Evolutionary conservation across 2,329 filamentous ascomycete species (phyloP).

Genomic region (Colletotrichum costaricense): DNA sequence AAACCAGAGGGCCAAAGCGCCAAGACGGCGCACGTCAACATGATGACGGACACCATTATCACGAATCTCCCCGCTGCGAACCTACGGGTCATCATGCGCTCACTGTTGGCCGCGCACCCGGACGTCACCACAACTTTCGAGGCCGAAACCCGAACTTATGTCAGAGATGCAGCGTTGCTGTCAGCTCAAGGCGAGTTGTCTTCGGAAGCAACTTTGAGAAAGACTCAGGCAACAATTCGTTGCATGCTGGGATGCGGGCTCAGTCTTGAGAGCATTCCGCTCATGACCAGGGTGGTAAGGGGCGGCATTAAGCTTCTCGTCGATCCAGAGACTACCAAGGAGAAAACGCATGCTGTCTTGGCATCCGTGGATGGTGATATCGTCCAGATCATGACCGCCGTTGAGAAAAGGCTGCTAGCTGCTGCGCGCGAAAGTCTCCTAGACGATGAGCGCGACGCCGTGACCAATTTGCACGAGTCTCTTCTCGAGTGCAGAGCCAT

Average conservation of each 20-base stretch:
- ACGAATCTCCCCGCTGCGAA: slow-evolving; percentile 54
- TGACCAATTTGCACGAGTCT: neutral
- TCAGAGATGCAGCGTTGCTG: slow-evolving; percentile 36
- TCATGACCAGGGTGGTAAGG: slow-evolving; percentile 31
- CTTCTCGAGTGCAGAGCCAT: neutral
- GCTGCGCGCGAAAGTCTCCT: slow-evolving; percentile 37
- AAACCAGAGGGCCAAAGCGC: slow-evolving; percentile 10
- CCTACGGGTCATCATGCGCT: slow-evolving; percentile 50
- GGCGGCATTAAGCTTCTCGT: slow-evolving; percentile 21
- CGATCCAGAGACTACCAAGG: neutral
- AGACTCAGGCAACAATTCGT: slow-evolving; percentile 37
- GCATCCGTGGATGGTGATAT: slow-evolving; percentile 44
- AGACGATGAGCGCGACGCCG: slow-evolving; percentile 30
- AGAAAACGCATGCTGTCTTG: neutral
- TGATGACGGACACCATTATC: slow-evolving; percentile 59
- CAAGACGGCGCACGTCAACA: slow-evolving; percentile 55
- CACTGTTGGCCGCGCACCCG: slow-evolving; percentile 38
- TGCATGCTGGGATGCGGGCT: slow-evolving; percentile 43
- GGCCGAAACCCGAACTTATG: slow-evolving; percentile 42
- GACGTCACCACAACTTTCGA: slow-evolving; percentile 47
- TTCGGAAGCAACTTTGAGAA: slow-evolving; percentile 8
- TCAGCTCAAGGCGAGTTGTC: neutral
- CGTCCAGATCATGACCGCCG: slow-evolving; percentile 48
- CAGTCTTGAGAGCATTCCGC: slow-evolving; percentile 35
- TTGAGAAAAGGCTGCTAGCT: slow-evolving; percentile 45